phyloP scores from a whole-genome alignment of 345 rosid genomes.

The Lagerstroemia speciosa region DNA sequence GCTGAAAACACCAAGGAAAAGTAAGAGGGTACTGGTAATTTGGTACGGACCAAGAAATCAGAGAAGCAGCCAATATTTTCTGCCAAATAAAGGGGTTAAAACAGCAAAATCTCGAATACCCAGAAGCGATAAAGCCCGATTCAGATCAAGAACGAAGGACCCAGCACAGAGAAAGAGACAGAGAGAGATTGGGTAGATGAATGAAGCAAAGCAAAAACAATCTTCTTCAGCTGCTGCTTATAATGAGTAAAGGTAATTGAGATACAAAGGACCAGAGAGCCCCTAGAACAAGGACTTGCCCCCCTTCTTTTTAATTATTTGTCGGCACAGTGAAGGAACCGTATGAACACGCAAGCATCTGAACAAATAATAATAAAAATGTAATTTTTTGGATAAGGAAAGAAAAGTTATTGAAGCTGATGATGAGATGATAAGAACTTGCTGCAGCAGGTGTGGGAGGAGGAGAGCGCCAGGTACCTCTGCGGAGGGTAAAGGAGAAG shows the following conservation, averaged over 20 bases:
- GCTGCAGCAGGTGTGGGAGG: too few species aligned
- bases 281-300: constrained; percentile 3
- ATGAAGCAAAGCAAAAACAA: neutral
- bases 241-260: constrained; percentile 11
- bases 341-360: constrained; percentile 8
- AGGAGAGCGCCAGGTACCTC: neutral
- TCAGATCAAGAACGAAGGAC: constrained; percentile 22
- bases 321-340: constrained; percentile 12
- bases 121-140: constrained; percentile 16
- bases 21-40: neutral
- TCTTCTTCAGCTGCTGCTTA: neutral
- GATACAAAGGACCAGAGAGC: constrained; percentile 7
- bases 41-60: neutral
- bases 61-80: neutral
- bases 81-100: neutral
- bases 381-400: neutral
- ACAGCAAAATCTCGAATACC: constrained; percentile 19
- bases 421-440: neutral
- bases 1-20: neutral
- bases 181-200: too few species aligned
- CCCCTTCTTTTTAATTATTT: neutral
- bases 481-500: neutral
- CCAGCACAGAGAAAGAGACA: constrained; percentile 7
- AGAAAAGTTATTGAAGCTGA: neutral
- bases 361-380: neutral